phyloP scores from a whole-genome alignment of 2,329 filamentous ascomycete species.

The Thelonectria discophora region DNA sequence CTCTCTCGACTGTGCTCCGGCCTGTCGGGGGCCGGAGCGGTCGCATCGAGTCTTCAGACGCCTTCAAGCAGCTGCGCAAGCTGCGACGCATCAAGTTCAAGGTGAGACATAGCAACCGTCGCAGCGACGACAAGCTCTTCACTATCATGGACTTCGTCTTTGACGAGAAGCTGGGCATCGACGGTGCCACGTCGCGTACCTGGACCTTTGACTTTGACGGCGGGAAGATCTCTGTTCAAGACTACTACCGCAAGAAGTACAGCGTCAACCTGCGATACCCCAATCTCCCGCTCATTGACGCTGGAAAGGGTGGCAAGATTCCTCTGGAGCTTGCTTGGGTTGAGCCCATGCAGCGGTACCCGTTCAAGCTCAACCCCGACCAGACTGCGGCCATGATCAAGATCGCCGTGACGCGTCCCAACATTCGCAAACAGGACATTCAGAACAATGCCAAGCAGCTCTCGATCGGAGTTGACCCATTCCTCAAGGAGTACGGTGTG shows the following conservation, averaged over 20 bases:
- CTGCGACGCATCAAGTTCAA: conserved; percentile 65
- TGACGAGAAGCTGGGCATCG: conserved; percentile 50
- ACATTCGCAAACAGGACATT: conserved; percentile 73
- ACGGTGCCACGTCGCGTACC: conserved; percentile 60
- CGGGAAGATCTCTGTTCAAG: conserved; percentile 55
- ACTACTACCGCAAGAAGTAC: conserved; percentile 68
- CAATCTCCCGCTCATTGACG: conserved; percentile 66
- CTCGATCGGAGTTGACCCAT: conserved; percentile 72
- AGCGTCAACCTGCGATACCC: conserved; percentile 57
- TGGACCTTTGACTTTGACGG: conserved; percentile 65
- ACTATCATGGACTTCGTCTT: conserved; percentile 62
- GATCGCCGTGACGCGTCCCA: conserved; percentile 83
- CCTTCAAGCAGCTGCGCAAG: conserved; percentile 64
- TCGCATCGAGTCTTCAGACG: conserved; percentile 54
- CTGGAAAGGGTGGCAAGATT: conserved; percentile 62
- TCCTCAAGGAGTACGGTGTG: conserved; percentile 78
- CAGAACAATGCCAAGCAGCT: conserved; percentile 65
- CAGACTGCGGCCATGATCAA: conserved; percentile 91
- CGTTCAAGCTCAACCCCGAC: conserved; percentile 66
- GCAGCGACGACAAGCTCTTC: conserved; percentile 58
- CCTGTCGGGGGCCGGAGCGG: conserved; percentile 46
- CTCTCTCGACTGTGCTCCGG: conserved; percentile 44
- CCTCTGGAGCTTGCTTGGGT: conserved; percentile 69
- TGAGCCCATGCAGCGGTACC: conserved; percentile 66
- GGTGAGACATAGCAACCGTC: conserved; percentile 60